Evolutionary conservation across 140 eudicot genomes (phyloP).

Genomic region (Bidens hawaiensis): DNA sequence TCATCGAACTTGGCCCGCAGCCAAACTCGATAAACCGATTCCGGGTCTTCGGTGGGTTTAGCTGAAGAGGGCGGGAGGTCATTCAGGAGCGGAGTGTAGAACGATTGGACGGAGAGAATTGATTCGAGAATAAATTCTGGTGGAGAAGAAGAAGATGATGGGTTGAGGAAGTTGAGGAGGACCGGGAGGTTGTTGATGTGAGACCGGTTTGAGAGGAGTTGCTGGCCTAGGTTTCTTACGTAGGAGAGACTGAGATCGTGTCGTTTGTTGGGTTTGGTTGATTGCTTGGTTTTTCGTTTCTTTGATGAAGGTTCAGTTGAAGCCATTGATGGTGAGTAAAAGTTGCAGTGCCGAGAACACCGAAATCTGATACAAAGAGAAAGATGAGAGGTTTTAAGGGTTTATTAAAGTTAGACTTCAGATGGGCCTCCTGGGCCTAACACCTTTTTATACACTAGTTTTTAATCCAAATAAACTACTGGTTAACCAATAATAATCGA

Average conservation of each 20-base stretch:
- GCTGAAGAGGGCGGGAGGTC: constrained; percentile 54
- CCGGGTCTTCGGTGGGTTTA: constrained; percentile 43
- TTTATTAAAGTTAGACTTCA: too few relatives aligned
- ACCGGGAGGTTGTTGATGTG: constrained; percentile 77
- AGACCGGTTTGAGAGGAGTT: constrained; percentile 60
- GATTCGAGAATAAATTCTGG: constrained; percentile 61
- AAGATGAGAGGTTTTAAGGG: neutral
- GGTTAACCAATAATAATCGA: too few relatives aligned
- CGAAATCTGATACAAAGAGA: too few relatives aligned
- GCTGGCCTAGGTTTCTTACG: constrained; percentile 51
- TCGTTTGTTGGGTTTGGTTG: constrained; percentile 4
- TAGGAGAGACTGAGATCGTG: constrained; percentile 30
- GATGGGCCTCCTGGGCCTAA: too few relatives aligned
- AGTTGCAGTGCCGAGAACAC: too few relatives aligned
- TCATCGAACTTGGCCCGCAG: constrained; percentile 76
- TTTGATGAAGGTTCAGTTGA: constrained; percentile 16
- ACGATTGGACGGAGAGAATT: constrained; percentile 71
- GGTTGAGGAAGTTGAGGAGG: constrained; percentile 38
- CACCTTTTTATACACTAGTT: too few relatives aligned
- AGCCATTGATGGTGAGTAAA: constrained; percentile 30
- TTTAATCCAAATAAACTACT: too few relatives aligned
- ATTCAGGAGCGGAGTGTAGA: constrained; percentile 66
- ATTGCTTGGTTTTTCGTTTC: constrained; percentile 33
- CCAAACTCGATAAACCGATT: constrained; percentile 62
- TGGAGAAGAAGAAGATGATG: constrained; percentile 34